phyloP scores from a whole-genome alignment of 352 stramenopile species.

The Phytophthora cactorum region DNA sequence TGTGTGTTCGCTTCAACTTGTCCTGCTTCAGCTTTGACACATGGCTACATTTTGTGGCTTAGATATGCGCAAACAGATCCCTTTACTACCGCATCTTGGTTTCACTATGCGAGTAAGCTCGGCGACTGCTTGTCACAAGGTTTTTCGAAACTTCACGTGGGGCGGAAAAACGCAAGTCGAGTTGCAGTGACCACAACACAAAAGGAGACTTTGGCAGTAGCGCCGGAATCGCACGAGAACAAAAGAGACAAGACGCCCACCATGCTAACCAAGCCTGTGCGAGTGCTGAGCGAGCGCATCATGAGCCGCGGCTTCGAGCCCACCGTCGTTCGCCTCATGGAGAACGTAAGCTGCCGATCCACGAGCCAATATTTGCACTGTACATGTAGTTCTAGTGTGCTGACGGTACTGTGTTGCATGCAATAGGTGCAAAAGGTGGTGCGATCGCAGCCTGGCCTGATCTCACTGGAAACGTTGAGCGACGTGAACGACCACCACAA shows the following conservation, averaged over 20 bases:
- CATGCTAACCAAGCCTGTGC: constrained; percentile 65
- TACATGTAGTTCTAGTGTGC: background rate
- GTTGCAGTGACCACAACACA: constrained; percentile 29
- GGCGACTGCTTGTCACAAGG: constrained; percentile 6
- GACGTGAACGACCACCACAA: constrained; percentile 89
- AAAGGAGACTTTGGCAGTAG: constrained; percentile 11
- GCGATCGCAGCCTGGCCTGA: constrained; percentile 69
- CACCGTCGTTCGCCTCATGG: constrained; percentile 81
- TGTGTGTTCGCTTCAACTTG: constrained; percentile 13
- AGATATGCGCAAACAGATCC: constrained; percentile 16
- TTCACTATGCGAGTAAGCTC: constrained; percentile 33
- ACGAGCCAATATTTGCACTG: background rate
- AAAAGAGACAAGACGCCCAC: background rate
- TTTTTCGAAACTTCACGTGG: constrained; percentile 18
- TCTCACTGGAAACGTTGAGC: constrained; percentile 84
- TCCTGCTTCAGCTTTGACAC: constrained; percentile 7
- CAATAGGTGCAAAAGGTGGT: constrained; percentile 78
- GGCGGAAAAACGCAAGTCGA: constrained; percentile 23
- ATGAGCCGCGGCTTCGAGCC: constrained; percentile 87
- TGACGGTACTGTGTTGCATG: background rate
- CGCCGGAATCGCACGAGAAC: background rate
- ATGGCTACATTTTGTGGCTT: constrained; percentile 25
- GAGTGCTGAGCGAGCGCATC: constrained; percentile 84
- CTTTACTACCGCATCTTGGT: constrained; percentile 7
- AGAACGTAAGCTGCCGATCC: constrained; percentile 52